phyloP scores from a whole-genome alignment of 176 grass and related monocot genomes.

The Chloris gayana region DNA sequence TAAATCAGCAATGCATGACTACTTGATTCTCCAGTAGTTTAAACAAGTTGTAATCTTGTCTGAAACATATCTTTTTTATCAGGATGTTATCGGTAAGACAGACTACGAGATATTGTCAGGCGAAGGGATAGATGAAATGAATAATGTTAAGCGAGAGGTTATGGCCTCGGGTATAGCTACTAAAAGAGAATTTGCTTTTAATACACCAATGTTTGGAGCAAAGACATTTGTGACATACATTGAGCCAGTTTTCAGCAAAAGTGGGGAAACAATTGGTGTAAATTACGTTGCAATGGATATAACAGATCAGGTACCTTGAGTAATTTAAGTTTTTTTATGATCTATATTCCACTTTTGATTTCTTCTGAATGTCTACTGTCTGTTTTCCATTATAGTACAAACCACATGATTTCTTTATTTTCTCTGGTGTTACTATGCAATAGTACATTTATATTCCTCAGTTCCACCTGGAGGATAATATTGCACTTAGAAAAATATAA shows the following conservation, averaged over 20 bases:
- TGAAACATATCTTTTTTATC: slow-evolving; percentile 37
- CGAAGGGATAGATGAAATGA: slow-evolving; percentile 79
- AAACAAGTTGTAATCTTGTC: slow-evolving; percentile 23
- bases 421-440: slow-evolving; percentile 6
- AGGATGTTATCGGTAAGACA: slow-evolving; percentile 98
- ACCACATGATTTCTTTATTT: slow-evolving; percentile 15
- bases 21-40: slow-evolving; percentile 14
- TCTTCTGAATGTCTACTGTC: slow-evolving; percentile 10
- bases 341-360: slow-evolving; percentile 10
- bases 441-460: not conserved
- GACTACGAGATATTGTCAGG: slow-evolving; percentile 85
- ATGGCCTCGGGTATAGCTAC: slow-evolving; percentile 62
- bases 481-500: not conserved
- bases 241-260: slow-evolving; percentile 85
- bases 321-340: slow-evolving; percentile 26
- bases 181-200: slow-evolving; percentile 85
- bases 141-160: slow-evolving; percentile 83
- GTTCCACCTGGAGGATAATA: slow-evolving; percentile 2
- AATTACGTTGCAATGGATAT: slow-evolving; percentile 96
- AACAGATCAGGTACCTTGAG: slow-evolving; percentile 76
- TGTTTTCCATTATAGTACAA: not conserved
- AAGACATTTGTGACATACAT: slow-evolving; percentile 96
- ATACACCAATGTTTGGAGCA: slow-evolving; percentile 78
- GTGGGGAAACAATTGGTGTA: slow-evolving; percentile 72
- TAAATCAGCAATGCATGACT: not conserved